phyloP scores from a whole-genome alignment of 768 basidiomycete genomes.

The Xerocomus spinulosus region DNA sequence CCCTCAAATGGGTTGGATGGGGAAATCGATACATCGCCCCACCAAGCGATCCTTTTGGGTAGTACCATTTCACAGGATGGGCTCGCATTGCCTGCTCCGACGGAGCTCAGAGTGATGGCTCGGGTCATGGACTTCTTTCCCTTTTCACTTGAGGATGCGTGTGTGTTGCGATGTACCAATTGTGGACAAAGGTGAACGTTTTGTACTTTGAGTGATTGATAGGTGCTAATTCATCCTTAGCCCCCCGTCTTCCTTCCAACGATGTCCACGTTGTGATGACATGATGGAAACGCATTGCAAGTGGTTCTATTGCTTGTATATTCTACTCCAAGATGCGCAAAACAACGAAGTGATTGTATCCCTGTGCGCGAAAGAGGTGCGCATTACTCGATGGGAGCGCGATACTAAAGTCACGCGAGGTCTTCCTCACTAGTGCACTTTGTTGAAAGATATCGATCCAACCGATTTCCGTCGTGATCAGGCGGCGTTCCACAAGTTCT shows the following conservation, averaged over 20 bases:
- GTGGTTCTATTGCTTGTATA: constrained; percentile 44
- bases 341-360: constrained; percentile 41
- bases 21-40: constrained; percentile 4
- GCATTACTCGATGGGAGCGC: constrained; percentile 8
- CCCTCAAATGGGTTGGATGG: neutral
- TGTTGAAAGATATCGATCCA: constrained; percentile 44
- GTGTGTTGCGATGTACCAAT: constrained; percentile 45
- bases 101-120: constrained; percentile 42
- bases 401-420: neutral
- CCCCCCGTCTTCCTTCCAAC: constrained; percentile 37
- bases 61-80: constrained; percentile 38
- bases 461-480: constrained; percentile 41
- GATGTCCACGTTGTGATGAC: constrained; percentile 52
- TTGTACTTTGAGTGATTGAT: neutral
- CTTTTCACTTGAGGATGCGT: constrained; percentile 42
- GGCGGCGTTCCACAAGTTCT: constrained; percentile 35
- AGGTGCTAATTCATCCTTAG: constrained; percentile 29
- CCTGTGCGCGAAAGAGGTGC: constrained; percentile 45
- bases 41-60: neutral
- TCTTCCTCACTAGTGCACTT: constrained; percentile 32
- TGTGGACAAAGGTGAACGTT: constrained; percentile 47
- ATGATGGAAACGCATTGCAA: constrained; percentile 46
- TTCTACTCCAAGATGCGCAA: constrained; percentile 49
- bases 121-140: constrained; percentile 57
- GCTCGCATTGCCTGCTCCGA: constrained; percentile 28